Percentiles rank a stretch among this genome's conserved stretches.
These are phyloP conservation scores for Tuctoria greenei DNA, from an alignment of 176 grass and related monocot genomes.

Conservation along the genomic window DNA sequence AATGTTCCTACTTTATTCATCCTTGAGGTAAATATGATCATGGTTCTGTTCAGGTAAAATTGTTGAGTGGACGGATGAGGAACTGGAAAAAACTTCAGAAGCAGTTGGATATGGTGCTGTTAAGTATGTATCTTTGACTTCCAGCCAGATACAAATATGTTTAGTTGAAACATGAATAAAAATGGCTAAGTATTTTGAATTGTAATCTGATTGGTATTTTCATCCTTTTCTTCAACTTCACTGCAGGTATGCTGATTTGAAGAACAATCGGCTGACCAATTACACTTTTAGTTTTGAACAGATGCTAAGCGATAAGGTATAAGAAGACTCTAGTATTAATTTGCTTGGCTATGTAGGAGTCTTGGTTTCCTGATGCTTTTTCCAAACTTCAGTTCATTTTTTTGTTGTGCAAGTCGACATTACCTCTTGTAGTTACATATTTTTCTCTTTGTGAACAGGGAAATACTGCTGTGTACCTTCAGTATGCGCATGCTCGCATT, in stretches of 20 bases:
- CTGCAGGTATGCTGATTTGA: conserved; percentile 92
- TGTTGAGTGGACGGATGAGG: conserved; percentile 75
- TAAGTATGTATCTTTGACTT: conserved; percentile 52
- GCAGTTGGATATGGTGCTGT: conserved; percentile 92
- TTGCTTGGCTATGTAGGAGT: too few species aligned
- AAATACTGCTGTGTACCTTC: conserved; percentile 92
- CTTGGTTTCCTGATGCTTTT: too few species aligned
- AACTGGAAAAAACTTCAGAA: conserved; percentile 81
- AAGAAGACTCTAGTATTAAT: too few species aligned
- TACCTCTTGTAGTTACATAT: too few species aligned
- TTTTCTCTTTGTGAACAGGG: conserved; percentile 42
- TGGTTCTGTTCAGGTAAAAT: conserved; percentile 57
- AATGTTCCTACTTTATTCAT: too few species aligned
- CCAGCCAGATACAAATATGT: too few species aligned
- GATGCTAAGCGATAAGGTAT: conserved; percentile 94
- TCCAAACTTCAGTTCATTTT: too few species aligned
- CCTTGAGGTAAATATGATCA: too few species aligned
- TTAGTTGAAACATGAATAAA: too few species aligned
- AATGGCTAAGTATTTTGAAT: too few species aligned
- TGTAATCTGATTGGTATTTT: background rate
- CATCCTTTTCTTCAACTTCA: conserved; percentile 11
- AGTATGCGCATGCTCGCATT: conserved; percentile 94
- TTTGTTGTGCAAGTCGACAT: too few species aligned
- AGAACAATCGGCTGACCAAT: conserved; percentile 92
- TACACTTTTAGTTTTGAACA: conserved; percentile 96